Base-by-base conservation (phyloP, 805 yeast species). In the Pichia manshurica region DNA sequence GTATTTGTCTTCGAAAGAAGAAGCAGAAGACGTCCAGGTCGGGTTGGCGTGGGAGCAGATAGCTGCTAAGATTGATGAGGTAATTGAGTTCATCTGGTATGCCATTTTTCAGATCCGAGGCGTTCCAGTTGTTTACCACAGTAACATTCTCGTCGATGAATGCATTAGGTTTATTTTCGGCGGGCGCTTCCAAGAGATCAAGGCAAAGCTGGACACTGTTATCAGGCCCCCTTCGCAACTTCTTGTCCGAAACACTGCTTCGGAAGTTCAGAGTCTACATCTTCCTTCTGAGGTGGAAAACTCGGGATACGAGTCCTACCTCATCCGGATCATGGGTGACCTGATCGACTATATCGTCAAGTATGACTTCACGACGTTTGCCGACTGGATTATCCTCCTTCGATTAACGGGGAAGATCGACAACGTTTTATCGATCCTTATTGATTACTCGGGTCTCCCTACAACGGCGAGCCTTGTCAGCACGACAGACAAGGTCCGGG, bases 321-420 rank as follows among this genome's bases (percentile, higher is more conserved):
- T 84, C 16, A 66, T 87, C 21, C 72, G 73, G 36, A 71, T 85
- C 2, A 76, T 87, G 42, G 87, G 84, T 43, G 89, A 84, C 52
- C 57, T 83, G 25, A 72, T 79, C 42, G 90, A 83, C 53, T 84
- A 76, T 54, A 53, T 81, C 8, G 72, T 68, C 13, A 79, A 73
- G 53, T 68, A 60, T 42, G 42, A 48, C 2, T 13, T 64, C 19
- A 48, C 41, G n/a, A 44, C 49, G 7, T 56, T 61, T 36, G 44
- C 45, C 5, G 63, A 62, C 13, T 46, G 65, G 51, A 49, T 58
- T 8, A 20, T 44, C 3, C 50, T 59, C 10, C 48, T 66, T 19
- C 35, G 42, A 19, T 43, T 65, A 4, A 41, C 63, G 10, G 59
- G 56, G 4, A 53, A 59, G 34, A 35, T 67, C 3, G 71, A 67